Evolutionary conservation across 1,139 yeast genomes (phyloP), one percentile per base, ranked within the genome.

Genomic region (Diutina mesorugosa): DNA sequence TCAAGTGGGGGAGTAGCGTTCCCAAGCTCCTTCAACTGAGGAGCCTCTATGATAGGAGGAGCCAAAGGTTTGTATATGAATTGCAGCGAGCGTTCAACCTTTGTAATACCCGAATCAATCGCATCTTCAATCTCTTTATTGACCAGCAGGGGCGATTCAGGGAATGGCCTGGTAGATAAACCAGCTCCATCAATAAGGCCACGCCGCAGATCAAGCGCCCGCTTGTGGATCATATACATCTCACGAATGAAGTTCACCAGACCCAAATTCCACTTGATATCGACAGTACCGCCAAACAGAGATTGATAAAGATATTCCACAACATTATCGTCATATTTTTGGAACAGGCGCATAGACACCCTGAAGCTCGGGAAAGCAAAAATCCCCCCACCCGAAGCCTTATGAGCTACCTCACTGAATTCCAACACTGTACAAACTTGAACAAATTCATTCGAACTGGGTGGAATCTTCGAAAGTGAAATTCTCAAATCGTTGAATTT

Each of bases 1-100:
- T 93, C 98, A 60, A 93, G 72, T 2, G 99, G 98, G 1, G 99
- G 99, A 0, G 99, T 93, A 1, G 97, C 98, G 69, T 87, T 93
- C 38, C 98, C 98, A 65, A 93, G 76, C 65, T 93, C 98, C 64
- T 84, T 83, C 63, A 93, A 74, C 63, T 86, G 95, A 1, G 98
- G 98, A 29, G 93, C 89, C 60, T 88, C 95, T 54, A 93, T 90
- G 9, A 81, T 74, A 0, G 97, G 96, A 9, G 87, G 87, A 47
- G 79, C 83, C 32, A 87, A 65, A 0, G 98, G 81, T 18, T 78
- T 66, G 63, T 93, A 93, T 0, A 61, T 67, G 63, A 78, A 87
- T 60, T 80, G 81, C 7, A 84, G 75, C 47, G 79, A 81, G 45
- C 74, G 71, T 46, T 85, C 83, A n/a, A 84, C 89, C 61, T 83